Evolutionary conservation across 208 protist species (phyloP).

Genomic region (Wallacemonas sp.): DNA sequence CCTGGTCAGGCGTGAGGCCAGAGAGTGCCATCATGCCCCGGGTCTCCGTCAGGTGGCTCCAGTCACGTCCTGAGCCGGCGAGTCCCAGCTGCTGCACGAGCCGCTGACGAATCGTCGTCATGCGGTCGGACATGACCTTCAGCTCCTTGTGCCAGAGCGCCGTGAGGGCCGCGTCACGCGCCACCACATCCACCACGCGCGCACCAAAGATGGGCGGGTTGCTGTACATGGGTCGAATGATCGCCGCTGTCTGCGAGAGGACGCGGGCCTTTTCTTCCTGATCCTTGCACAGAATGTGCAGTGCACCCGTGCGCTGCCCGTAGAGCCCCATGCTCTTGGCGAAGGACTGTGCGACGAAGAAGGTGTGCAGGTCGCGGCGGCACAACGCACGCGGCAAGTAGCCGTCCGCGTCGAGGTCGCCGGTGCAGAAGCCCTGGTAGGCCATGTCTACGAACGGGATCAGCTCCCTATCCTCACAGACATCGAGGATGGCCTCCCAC

Average conservation of each 20-base stretch:
- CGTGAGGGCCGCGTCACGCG: constrained; percentile 73
- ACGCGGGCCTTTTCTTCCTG: constrained; percentile 69
- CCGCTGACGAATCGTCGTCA: constrained; percentile 58
- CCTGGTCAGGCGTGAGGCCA: constrained; percentile 86
- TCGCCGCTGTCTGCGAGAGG: constrained; percentile 89
- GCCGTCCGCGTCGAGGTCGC: constrained; percentile 92
- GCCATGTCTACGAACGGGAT: constrained; percentile 95
- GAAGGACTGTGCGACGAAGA: constrained; percentile 94
- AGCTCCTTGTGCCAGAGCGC: constrained; percentile 88
- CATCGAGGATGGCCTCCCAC: constrained; percentile 89
- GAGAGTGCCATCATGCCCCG: constrained; percentile 97
- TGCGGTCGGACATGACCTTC: constrained; percentile 79
- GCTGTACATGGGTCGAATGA: constrained; percentile 95
- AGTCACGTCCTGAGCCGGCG: constrained; percentile 69
- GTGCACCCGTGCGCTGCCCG: constrained; percentile 93
- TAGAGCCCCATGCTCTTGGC: constrained; percentile 98
- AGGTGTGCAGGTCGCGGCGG: constrained; percentile 51
- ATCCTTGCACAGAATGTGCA: constrained; percentile 80
- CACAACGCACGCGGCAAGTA: constrained; percentile 66
- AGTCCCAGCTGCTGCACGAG: constrained; percentile 65
- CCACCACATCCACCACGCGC: constrained; percentile 87
- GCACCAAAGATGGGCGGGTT: constrained; percentile 96
- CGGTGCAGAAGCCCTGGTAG: constrained; percentile 96
- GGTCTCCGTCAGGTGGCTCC: constrained; percentile 93
- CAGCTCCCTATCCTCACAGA: constrained; percentile 74